phyloP scores from a whole-genome alignment of 306 rosid genomes.

The Lathyrus oleraceus region DNA sequence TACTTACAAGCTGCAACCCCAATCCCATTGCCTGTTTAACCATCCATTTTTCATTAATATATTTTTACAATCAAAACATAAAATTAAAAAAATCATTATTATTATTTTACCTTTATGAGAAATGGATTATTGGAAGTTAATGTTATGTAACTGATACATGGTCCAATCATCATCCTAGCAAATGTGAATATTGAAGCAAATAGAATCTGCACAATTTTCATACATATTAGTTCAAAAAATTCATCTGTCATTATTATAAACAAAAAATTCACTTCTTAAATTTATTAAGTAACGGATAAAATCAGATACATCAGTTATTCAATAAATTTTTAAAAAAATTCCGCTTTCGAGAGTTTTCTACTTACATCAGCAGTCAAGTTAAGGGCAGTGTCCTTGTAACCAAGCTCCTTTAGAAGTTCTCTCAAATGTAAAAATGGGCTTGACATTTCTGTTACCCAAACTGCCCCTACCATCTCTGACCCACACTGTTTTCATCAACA shows the following conservation, averaged over 20 bases:
- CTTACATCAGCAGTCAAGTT: slow-evolving; percentile 80
- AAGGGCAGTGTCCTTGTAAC: slow-evolving; percentile 66
- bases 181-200: slow-evolving; percentile 76
- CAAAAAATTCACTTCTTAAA: too few relatives aligned
- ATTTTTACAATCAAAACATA: too few relatives aligned
- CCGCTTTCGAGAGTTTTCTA: background rate
- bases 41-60: too few relatives aligned
- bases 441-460: slow-evolving; percentile 84
- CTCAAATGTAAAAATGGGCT: slow-evolving; percentile 89
- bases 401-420: slow-evolving; percentile 79
- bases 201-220: slow-evolving; percentile 46
- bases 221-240: background rate
- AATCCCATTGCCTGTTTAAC: slow-evolving; percentile 63
- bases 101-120: slow-evolving; percentile 62
- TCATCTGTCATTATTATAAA: too few relatives aligned
- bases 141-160: slow-evolving; percentile 61
- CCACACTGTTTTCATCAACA: slow-evolving; percentile 54
- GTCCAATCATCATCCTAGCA: slow-evolving; percentile 81
- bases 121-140: slow-evolving; percentile 62
- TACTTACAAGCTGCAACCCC: slow-evolving; percentile 80
- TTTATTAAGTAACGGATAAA: too few relatives aligned
- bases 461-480: slow-evolving; percentile 70
- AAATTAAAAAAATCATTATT: too few relatives aligned
- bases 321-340: too few relatives aligned
- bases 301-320: too few relatives aligned